These are phyloP conservation scores for Talaromyces islandicus DNA, from an alignment of 2,329 filamentous ascomycete species.

Conservation along the genomic window DNA sequence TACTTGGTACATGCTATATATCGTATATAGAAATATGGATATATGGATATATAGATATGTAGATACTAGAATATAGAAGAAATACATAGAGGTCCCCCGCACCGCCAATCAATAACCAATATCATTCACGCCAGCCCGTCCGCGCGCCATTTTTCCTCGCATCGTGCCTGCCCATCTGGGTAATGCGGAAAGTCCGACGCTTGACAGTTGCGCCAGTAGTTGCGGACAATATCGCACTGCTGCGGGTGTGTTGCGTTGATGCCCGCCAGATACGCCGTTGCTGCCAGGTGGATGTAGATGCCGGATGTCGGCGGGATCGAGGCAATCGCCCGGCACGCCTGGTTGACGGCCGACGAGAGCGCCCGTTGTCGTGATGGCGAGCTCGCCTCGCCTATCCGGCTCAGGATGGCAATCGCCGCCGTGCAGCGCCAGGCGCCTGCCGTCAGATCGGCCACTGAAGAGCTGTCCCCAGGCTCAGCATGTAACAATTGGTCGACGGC, in stretches of 20 bases:
- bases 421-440: slow-evolving; percentile 32
- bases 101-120: not conserved
- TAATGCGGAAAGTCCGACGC: slow-evolving; percentile 35
- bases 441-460: slow-evolving; percentile 15
- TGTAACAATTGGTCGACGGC: slow-evolving; percentile 15
- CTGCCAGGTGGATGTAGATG: slow-evolving; percentile 37
- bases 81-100: not conserved
- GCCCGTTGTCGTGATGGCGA: slow-evolving; percentile 12
- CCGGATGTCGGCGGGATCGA: slow-evolving; percentile 25
- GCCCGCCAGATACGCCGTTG: slow-evolving; percentile 31
- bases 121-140: slow-evolving; percentile 16
- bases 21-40: not conserved
- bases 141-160: slow-evolving; percentile 28
- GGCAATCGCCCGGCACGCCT: slow-evolving; percentile 30
- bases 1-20: not conserved
- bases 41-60: not conserved
- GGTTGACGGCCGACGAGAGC: slow-evolving; percentile 26
- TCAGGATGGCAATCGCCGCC: slow-evolving; percentile 28
- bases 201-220: slow-evolving; percentile 36
- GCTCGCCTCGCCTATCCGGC: slow-evolving; percentile 5
- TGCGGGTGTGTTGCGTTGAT: slow-evolving; percentile 26
- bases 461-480: slow-evolving; percentile 1
- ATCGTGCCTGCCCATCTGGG: slow-evolving; percentile 24
- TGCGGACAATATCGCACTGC: slow-evolving; percentile 31
- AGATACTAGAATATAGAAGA: not conserved